These are phyloP conservation scores for Desmodesmus armatus DNA, from an alignment of 139 green algal genomes.

Conservation along the genomic window DNA sequence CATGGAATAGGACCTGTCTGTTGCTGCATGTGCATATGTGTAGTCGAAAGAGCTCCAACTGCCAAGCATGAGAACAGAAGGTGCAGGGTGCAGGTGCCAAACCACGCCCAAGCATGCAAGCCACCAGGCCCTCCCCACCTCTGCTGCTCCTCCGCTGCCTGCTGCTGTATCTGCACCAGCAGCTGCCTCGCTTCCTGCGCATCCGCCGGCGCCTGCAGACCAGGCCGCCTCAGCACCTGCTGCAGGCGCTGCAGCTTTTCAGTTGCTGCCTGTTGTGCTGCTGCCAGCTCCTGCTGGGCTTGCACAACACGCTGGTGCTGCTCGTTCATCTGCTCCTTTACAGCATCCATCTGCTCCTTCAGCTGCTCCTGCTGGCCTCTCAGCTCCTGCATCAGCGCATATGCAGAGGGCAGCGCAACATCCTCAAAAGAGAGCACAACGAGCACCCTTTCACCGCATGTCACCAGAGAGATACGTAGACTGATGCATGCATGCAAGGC, in stretches of 20 bases:
- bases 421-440: not conserved
- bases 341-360: conserved; percentile 14
- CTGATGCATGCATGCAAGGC: not conserved
- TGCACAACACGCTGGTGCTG: conserved; percentile 20
- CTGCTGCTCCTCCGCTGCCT: conserved; percentile 5
- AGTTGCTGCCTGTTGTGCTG: not conserved
- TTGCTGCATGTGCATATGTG: too few species aligned
- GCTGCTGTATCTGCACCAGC: conserved; percentile 6
- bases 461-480: not conserved
- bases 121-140: not conserved
- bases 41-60: too few species aligned
- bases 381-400: conserved; percentile 50
- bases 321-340: conserved; percentile 39
- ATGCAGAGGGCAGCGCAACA: too few species aligned
- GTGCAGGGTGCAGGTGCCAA: too few species aligned
- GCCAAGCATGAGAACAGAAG: too few species aligned
- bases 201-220: conserved; percentile 10
- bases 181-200: conserved; percentile 33
- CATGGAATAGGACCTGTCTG: too few species aligned
- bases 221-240: not conserved
- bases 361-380: conserved; percentile 41
- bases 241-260: not conserved
- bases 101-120: too few species aligned
- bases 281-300: conserved; percentile 12
- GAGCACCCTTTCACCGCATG: not conserved